These are phyloP conservation scores for Fusarium pilosicola DNA, from an alignment of 2,329 filamentous ascomycete species.

Conservation along the genomic window DNA sequence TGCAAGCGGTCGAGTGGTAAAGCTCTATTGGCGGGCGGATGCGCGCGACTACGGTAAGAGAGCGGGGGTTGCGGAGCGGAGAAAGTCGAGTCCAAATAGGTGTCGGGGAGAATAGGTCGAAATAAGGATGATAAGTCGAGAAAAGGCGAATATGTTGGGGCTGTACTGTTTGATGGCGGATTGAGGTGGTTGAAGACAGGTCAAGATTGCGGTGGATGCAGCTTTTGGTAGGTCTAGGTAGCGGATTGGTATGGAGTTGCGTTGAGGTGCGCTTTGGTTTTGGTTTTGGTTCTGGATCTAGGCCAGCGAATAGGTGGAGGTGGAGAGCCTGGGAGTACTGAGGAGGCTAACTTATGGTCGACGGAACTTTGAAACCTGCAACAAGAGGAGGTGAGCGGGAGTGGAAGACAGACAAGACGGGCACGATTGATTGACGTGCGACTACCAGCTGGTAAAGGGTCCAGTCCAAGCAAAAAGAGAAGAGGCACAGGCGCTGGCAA, in stretches of 20 bases:
- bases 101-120: not conserved
- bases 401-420: constrained; percentile 9
- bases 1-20: constrained; percentile 39
- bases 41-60: constrained; percentile 36
- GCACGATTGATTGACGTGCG: constrained; percentile 18
- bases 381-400: constrained; percentile 2
- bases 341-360: constrained; percentile 21
- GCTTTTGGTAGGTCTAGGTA: constrained; percentile 29
- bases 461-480: not conserved
- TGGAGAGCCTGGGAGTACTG: constrained; percentile 16
- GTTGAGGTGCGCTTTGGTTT: constrained; percentile 18
- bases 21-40: constrained; percentile 39
- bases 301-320: constrained; percentile 34
- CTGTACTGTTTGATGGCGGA: constrained; percentile 24
- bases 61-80: constrained; percentile 30
- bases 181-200: constrained; percentile 27
- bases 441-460: constrained; percentile 4
- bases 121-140: constrained; percentile 6
- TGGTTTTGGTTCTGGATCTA: constrained; percentile 16
- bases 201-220: constrained; percentile 36
- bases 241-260: constrained; percentile 38
- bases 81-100: constrained; percentile 19
- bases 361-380: constrained; percentile 21
- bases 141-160: not conserved
- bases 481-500: not conserved